Conservation (phyloP, 257 asterid genomes). For the Solanum sitiens region DNA sequence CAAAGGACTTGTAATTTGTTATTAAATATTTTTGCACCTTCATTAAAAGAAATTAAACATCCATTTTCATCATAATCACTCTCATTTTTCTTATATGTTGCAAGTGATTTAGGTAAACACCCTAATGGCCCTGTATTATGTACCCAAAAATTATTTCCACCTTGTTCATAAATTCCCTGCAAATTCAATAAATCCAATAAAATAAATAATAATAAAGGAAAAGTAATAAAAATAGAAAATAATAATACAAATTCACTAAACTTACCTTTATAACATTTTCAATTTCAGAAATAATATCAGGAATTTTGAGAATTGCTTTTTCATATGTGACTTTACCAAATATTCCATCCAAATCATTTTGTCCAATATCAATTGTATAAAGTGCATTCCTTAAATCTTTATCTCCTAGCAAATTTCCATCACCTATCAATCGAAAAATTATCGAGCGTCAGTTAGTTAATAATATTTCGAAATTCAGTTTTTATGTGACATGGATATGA, state of each 20-base stretch:
- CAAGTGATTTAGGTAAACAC: constrained; percentile 30
- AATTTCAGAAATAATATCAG: constrained; percentile 27
- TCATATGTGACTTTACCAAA: constrained; percentile 13
- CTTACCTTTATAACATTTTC: constrained; percentile 27
- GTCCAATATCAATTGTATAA: constrained; percentile 39
- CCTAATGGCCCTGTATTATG: constrained; percentile 48
- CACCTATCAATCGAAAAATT: not conserved
- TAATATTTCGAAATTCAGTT: not conserved
- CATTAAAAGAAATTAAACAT: constrained; percentile 20
- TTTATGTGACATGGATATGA: not conserved
- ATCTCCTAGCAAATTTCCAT: constrained; percentile 12
- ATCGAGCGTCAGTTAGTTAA: not conserved
- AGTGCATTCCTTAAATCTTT: constrained; percentile 26
- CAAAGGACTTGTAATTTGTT: constrained; percentile 1
- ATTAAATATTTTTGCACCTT: constrained; percentile 31
- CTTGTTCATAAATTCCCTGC: constrained; percentile 16
- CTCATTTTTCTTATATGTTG: constrained; percentile 1
- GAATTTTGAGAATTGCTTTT: constrained; percentile 18
- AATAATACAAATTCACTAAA: not conserved
- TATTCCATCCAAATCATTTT: constrained; percentile 24
- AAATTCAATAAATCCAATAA: not conserved
- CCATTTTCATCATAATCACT: constrained; percentile 26
- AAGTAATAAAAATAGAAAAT: not conserved
- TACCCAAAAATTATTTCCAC: constrained; percentile 39
- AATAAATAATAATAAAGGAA: not conserved